These are phyloP conservation scores for Tulasnella sp. DNA, from an alignment of 768 basidiomycete species.

Conservation along the genomic window DNA sequence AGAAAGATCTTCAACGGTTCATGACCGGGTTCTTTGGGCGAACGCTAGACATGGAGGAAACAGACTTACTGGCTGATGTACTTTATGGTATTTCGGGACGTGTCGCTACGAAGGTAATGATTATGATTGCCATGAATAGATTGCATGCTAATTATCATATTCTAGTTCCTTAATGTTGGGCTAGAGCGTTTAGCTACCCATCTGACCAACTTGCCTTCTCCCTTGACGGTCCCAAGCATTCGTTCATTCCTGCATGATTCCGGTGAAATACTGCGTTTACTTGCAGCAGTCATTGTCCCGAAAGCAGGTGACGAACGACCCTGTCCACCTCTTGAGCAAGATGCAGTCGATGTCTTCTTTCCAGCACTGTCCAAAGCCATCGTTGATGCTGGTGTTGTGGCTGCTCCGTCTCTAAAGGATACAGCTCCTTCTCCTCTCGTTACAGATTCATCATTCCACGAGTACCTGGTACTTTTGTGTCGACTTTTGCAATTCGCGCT, in stretches of 20 bases:
- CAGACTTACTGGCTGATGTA: conserved; percentile 75
- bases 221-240: background rate
- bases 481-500: conserved; percentile 14
- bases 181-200: conserved; percentile 12
- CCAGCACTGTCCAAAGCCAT: conserved; percentile 2
- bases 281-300: conserved; percentile 9
- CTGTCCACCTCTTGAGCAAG: background rate
- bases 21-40: conserved; percentile 56
- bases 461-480: conserved; percentile 10
- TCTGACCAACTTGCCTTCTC: background rate
- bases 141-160: background rate
- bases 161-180: conserved; percentile 14
- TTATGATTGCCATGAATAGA: background rate
- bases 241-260: conserved; percentile 4
- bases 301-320: background rate
- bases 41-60: conserved; percentile 64
- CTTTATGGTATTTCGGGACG: conserved; percentile 50
- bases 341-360: conserved; percentile 4
- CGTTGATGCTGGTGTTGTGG: background rate
- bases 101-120: conserved; percentile 32
- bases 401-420: background rate
- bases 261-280: conserved; percentile 16
- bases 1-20: conserved; percentile 49
- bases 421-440: background rate
- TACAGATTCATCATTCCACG: conserved; percentile 2